A percentile compares a stretch with the other conserved stretches of the same genome.
phyloP scores from a whole-genome alignment of 352 stramenopile species.

The Phytopythium chamaehyphon region DNA sequence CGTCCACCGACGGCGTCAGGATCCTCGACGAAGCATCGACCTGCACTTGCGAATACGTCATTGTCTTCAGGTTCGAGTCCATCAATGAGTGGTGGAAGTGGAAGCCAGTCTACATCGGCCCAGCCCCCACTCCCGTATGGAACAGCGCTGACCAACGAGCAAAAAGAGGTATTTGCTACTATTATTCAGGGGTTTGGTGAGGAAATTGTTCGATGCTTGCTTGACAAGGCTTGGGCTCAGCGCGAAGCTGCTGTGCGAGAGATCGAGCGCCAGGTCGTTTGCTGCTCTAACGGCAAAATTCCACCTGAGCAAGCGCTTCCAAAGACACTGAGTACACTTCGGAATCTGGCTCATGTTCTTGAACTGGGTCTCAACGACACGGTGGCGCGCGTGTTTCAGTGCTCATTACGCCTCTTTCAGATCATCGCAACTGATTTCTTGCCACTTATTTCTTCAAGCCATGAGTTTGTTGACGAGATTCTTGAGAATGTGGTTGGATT shows the following conservation, averaged over 20 bases:
- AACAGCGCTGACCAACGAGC: conserved; percentile 55
- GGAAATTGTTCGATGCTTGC: conserved; percentile 64
- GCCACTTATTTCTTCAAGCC: conserved; percentile 33
- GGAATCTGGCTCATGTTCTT: conserved; percentile 50
- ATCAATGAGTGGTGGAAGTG: conserved; percentile 11
- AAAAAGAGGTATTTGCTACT: conserved; percentile 39
- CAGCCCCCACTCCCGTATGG: conserved; percentile 59
- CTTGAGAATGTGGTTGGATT: conserved; percentile 52
- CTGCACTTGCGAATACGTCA: conserved; percentile 49
- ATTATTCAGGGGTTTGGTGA: conserved; percentile 66
- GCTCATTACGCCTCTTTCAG: conserved; percentile 65
- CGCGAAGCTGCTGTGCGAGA: conserved; percentile 70
- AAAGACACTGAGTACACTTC: conserved; percentile 54
- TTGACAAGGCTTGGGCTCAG: conserved; percentile 80
- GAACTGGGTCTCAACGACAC: conserved; percentile 74
- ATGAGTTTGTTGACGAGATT: conserved; percentile 55
- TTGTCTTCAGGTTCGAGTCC: conserved; percentile 26
- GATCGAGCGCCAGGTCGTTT: conserved; percentile 62
- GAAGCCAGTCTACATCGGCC: conserved; percentile 17
- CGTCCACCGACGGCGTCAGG: conserved; percentile 65
- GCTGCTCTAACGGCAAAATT: conserved; percentile 40
- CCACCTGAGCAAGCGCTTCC: conserved; percentile 38
- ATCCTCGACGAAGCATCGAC: conserved; percentile 76
- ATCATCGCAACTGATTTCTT: conserved; percentile 70
- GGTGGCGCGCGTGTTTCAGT: conserved; percentile 76